Percentiles rank a stretch among this genome's conserved stretches.
Evolutionary conservation across 257 asterid species (phyloP).

Genomic region (Ilex asprella): DNA sequence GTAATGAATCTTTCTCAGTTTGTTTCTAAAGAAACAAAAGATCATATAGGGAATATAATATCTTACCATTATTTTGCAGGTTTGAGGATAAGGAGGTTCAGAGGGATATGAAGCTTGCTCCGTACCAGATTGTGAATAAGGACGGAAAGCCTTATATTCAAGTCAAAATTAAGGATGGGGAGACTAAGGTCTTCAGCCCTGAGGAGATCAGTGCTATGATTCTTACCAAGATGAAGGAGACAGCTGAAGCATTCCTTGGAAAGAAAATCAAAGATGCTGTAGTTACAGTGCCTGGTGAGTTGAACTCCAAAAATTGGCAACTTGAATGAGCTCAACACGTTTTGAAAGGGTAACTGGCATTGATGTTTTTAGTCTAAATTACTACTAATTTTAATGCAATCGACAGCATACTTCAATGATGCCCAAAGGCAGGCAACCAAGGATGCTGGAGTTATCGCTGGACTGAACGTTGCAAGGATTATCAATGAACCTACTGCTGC

Average conservation of each 20-base stretch:
- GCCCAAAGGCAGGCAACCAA: constrained; percentile 97
- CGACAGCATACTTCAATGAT: constrained; percentile 86
- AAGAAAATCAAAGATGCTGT: constrained; percentile 89
- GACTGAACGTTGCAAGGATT: constrained; percentile 82
- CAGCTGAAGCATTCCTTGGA: constrained; percentile 87
- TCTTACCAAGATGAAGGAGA: constrained; percentile 85
- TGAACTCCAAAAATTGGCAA: neutral
- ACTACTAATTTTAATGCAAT: neutral
- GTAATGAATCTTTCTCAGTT: constrained; percentile 27
- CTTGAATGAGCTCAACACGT: no score
- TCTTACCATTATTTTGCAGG: constrained; percentile 21
- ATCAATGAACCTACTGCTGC: constrained; percentile 97
- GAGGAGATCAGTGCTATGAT: constrained; percentile 95
- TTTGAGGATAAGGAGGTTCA: constrained; percentile 92
- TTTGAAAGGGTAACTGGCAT: no score
- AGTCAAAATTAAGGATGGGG: constrained; percentile 76
- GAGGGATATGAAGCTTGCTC: constrained; percentile 80
- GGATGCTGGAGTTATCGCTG: constrained; percentile 90
- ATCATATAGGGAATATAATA: neutral
- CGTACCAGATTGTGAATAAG: constrained; percentile 78
- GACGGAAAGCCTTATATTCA: constrained; percentile 92
- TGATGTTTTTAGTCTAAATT: neutral
- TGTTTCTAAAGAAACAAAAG: no score
- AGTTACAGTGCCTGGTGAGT: constrained; percentile 84
- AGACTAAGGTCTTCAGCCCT: constrained; percentile 86